Evolutionary conservation across 371 early-diverging fungal species (phyloP), one percentile per base, ranked within the genome.

Genomic region (Thermomucor indicae-seudaticae): DNA sequence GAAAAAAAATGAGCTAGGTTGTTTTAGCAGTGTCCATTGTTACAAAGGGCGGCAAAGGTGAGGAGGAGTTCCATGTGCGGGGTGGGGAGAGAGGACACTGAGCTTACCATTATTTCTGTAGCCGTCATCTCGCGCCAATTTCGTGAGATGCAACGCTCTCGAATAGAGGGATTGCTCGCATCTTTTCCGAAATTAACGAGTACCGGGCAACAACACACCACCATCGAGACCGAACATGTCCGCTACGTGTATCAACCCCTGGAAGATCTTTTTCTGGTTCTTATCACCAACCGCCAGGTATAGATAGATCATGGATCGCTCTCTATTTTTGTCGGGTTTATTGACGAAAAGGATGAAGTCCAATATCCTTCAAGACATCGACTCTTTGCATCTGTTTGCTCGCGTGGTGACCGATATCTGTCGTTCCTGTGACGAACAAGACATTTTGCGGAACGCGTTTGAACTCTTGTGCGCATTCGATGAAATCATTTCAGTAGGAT

Each of bases 221-320:
- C 91, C 37, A 88, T 96, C 30, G 97, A 98, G 60, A 97, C 96
- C 1, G 98, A 97, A 32, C 77, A 90, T 43, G 92, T 98, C 16
- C 91, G 98, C 48, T 98, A 93, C 62, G 94, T 97, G 41, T 98
- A 96, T 73, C 90, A 96, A 74, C 97, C 97, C 17, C 79, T 95
- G 47, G 97, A 97, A 46, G 92, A 94, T 10, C 82, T 96, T 43
- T 98, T 88, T 57, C 85, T 90, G 67, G 91, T 94, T 23, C 78
- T 95, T 43, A 88, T 91, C 57, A 95, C 90, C 54, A 92, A 80
- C 69, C 87, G 90, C 58, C 76, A 66, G 58, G 67, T 66, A 62
- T 39, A 14, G 43, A 30, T 39, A 29, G 20, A 14, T 10, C 30
- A 46, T 32, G 16, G 22, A 23, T 14, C n/a, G 23, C 2, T 23